Evolutionary conservation across 441 rosid genomes (phyloP), one percentile per base, ranked within the genome.

Genomic region (Erodium texanum): DNA sequence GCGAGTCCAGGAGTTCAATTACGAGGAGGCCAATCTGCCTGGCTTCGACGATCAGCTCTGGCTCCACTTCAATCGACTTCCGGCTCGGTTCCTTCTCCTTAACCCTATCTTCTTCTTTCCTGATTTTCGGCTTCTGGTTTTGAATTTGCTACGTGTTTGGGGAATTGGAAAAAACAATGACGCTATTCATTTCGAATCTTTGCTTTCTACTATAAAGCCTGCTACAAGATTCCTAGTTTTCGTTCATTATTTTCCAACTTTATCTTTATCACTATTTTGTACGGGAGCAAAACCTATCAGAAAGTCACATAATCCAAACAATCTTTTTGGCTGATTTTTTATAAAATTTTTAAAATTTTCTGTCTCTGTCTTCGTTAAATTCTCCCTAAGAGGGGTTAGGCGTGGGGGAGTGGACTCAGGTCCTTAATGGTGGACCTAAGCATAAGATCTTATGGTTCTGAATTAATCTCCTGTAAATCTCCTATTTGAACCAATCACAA

Each of bases 1-100:
- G 65, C 82, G 99, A 43, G 70, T 94, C 16, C 92, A 78, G 75
- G 89, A 86, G 14, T 88, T 80, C 3, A 85, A 81, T 78, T 81
- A 75, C 70, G 89, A 84, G 54, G 96, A 91, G 65, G 93, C 95
- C 54, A 68, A 66, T 76, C 73, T 78, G 65, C 84, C 93, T 67
- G 96, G 84, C 62, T 91, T 91, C 22, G 91, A 88, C 48, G 94
- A 94, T 85, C 87, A 87, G 76, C 97, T 94, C 38, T 94, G 97
- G 97, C 87, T 86, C 69, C 99, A 94, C 82, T 91, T 94, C 84
- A 82, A 94, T 80, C 96, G 99, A 62, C 86, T 94, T 34, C 99
- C 99, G 68, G 90, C 96, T 68, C 86, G 96, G 99, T 92, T 50
- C 58, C 6, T 32, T 7, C 36, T 5, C 36, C 5, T n/a, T 9